Evolutionary conservation across 1,284 basidiomycete genomes (phyloP).

Genomic region (Microbotryomycetes sp.): DNA sequence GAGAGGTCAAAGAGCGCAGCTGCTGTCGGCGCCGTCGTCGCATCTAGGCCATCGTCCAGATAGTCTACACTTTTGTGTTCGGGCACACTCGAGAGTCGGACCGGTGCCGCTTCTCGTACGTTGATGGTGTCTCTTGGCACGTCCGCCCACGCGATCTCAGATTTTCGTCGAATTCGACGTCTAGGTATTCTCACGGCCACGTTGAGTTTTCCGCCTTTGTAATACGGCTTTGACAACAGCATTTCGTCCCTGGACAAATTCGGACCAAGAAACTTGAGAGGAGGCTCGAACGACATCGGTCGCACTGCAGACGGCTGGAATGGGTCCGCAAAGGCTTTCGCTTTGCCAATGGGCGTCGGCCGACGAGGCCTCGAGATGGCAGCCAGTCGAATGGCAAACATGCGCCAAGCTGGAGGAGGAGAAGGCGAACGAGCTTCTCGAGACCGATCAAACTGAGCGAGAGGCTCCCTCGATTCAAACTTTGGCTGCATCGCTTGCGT

Average conservation of each 20-base stretch:
- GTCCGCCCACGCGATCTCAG: background rate
- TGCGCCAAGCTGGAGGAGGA: constrained; percentile 49
- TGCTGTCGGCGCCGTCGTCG: constrained; percentile 50
- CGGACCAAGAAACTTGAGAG: constrained; percentile 57
- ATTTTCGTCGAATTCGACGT: background rate
- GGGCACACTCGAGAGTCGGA: no score
- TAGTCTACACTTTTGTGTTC: background rate
- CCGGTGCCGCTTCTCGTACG: background rate
- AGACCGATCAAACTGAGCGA: constrained; percentile 38
- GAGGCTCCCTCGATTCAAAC: constrained; percentile 13
- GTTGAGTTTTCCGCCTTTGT: constrained; percentile 35
- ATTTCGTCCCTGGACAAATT: constrained; percentile 61
- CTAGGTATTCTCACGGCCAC: constrained; percentile 31
- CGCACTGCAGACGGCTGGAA: constrained; percentile 49
- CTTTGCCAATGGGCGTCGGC: background rate
- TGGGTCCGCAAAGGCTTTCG: constrained; percentile 30
- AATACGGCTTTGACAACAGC: constrained; percentile 50
- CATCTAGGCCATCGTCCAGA: constrained; percentile 47
- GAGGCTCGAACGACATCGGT: constrained; percentile 67
- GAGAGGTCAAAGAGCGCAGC: constrained; percentile 28
- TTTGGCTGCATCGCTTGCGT: constrained; percentile 1
- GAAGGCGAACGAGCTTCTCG: constrained; percentile 39
- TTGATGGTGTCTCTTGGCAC: background rate
- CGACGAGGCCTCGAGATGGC: constrained; percentile 11
- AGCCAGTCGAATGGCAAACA: constrained; percentile 45